These are phyloP conservation scores for Hysterangium stoloniferum DNA, from an alignment of 768 basidiomycete genomes.

Conservation along the genomic window DNA sequence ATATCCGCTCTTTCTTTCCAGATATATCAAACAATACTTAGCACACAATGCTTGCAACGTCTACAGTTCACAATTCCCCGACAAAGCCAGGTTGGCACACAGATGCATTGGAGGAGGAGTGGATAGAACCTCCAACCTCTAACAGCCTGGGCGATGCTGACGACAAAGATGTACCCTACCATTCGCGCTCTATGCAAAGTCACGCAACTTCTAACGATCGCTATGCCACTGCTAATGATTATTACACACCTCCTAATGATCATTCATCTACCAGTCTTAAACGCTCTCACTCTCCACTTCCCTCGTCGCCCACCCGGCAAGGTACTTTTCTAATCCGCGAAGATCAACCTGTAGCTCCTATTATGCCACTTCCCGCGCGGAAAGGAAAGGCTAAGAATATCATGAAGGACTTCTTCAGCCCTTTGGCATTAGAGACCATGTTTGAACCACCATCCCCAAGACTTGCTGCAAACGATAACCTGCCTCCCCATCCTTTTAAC, in stretches of 20 bases:
- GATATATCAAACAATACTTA: too few species aligned
- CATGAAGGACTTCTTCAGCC: slow-evolving; percentile 81
- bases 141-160: slow-evolving; percentile 22
- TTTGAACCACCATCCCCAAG: slow-evolving; percentile 88
- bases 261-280: not conserved
- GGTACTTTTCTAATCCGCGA: slow-evolving; percentile 77
- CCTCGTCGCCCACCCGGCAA: slow-evolving; percentile 27
- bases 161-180: slow-evolving; percentile 31
- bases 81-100: slow-evolving; percentile 73
- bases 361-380: slow-evolving; percentile 57
- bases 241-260: slow-evolving; percentile 46
- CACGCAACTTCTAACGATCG: slow-evolving; percentile 24
- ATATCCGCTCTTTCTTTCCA: too few species aligned
- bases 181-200: slow-evolving; percentile 29
- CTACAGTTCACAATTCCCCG: not conserved
- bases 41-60: slow-evolving; percentile 8
- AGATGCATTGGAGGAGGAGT: slow-evolving; percentile 86
- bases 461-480: slow-evolving; percentile 17
- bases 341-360: slow-evolving; percentile 46
- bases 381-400: slow-evolving; percentile 37
- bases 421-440: slow-evolving; percentile 81
- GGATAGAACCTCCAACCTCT: slow-evolving; percentile 48
- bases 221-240: slow-evolving; percentile 46
- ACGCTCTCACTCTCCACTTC: slow-evolving; percentile 19
- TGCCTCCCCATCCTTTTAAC: slow-evolving; percentile 26